A percentile compares a stretch with the other conserved stretches of the same genome.
phyloP scores from a whole-genome alignment of 108 stramenopile genomes.

The Cyclostephanos invisitatus region DNA sequence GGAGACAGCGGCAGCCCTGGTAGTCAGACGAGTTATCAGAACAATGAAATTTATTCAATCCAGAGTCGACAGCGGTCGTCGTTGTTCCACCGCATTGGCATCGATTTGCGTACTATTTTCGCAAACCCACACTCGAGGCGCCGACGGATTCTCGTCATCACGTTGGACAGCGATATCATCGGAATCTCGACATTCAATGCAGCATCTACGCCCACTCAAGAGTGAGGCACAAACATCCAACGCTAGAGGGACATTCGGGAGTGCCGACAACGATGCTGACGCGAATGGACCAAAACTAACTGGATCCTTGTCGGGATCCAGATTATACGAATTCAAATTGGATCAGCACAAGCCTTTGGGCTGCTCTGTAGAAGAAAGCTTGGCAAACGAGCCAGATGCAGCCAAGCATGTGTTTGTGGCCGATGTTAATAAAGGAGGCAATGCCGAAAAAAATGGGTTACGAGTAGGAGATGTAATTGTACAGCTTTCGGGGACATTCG shows the following conservation, averaged over 20 bases:
- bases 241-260: conserved; percentile 1
- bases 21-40: too few relatives aligned
- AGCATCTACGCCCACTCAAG: background rate
- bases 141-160: conserved; percentile 10
- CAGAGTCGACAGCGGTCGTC: background rate
- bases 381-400: conserved; percentile 58
- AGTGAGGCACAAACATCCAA: conserved; percentile 18
- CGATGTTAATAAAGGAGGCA: conserved; percentile 62
- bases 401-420: conserved; percentile 67
- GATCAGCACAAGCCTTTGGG: conserved; percentile 69
- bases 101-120: conserved; percentile 14
- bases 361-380: conserved; percentile 74
- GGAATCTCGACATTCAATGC: background rate
- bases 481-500: conserved; percentile 63
- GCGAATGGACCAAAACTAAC: conserved; percentile 13
- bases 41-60: background rate
- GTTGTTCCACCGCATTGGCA: conserved; percentile 11
- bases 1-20: too few relatives aligned
- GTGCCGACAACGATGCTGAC: conserved; percentile 5
- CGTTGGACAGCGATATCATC: background rate
- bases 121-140: background rate
- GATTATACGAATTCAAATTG: conserved; percentile 47
- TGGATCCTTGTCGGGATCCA: conserved; percentile 27
- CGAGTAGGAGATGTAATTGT: conserved; percentile 79
- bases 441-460: conserved; percentile 63